Conservation (phyloP, 768 basidiomycete species). For the Collybia sordida region DNA sequence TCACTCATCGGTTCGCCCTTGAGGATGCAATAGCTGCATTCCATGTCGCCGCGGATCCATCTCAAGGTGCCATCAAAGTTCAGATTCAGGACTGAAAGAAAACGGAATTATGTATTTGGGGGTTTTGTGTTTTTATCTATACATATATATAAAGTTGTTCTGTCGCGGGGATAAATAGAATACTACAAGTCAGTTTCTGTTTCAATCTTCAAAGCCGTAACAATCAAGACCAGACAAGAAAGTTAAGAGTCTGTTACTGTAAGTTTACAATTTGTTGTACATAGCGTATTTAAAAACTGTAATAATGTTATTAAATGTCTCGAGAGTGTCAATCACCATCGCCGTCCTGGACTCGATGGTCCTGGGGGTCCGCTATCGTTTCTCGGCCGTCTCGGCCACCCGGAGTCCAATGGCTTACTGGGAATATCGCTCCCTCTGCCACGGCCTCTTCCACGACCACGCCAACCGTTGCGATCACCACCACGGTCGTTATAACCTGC, state of each 20-base stretch:
- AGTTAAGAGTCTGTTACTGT: too few species aligned
- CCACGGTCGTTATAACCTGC: constrained; percentile 4
- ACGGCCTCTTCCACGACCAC: constrained; percentile 34
- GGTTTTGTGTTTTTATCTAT: neutral
- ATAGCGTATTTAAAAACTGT: constrained; percentile 1
- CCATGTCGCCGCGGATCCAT: constrained; percentile 67
- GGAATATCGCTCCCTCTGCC: constrained; percentile 29
- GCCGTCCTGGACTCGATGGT: constrained; percentile 16
- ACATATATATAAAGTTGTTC: neutral
- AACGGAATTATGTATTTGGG: neutral
- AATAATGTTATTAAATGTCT: neutral
- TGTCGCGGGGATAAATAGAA: neutral
- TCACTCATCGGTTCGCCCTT: constrained; percentile 74
- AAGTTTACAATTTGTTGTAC: neutral
- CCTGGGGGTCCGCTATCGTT: constrained; percentile 24
- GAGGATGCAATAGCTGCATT: constrained; percentile 79
- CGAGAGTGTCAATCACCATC: constrained; percentile 4
- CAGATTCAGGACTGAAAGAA: constrained; percentile 53
- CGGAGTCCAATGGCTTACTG: constrained; percentile 49
- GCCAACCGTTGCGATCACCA: constrained; percentile 16
- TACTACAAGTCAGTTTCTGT: neutral
- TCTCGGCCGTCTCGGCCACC: constrained; percentile 51
- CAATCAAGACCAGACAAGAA: too few species aligned
- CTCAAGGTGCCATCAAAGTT: constrained; percentile 69
- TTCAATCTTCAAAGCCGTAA: neutral